Percentiles rank a stretch among this genome's conserved stretches.
These are phyloP conservation scores for Yarrowia keelungensis DNA, from an alignment of 805 yeast species.

Conservation along the genomic window DNA sequence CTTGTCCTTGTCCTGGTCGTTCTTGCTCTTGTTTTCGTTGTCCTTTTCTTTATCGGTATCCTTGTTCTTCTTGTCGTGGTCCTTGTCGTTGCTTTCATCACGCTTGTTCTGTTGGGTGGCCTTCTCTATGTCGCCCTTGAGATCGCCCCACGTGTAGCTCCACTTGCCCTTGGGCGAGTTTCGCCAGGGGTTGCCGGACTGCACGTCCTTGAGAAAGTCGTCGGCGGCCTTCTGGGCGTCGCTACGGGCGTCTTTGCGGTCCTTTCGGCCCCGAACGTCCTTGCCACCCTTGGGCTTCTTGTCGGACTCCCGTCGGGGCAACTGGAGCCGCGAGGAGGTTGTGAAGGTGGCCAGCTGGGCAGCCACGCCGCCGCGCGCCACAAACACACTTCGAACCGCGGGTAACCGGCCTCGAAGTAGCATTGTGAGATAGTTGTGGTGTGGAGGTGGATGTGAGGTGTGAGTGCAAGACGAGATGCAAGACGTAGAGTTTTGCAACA, in stretches of 20 bases:
- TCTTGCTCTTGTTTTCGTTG: not conserved
- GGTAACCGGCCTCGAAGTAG: slow-evolving; percentile 37
- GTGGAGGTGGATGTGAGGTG: not conserved
- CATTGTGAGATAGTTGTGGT: slow-evolving; percentile 5
- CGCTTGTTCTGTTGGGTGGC: not conserved
- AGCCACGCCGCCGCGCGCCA: slow-evolving; percentile 13
- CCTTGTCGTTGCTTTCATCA: not conserved
- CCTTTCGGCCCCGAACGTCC: not conserved
- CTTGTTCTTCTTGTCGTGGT: slow-evolving; percentile 2
- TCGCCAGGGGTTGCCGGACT: slow-evolving; percentile 22
- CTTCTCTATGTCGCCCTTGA: slow-evolving; percentile 39
- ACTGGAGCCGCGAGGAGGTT: not conserved
- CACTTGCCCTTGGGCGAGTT: slow-evolving; percentile 29
- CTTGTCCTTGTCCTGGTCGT: slow-evolving; percentile 29
- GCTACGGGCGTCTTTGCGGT: not conserved
- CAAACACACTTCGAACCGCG: slow-evolving; percentile 31
- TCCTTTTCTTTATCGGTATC: slow-evolving; percentile 21
- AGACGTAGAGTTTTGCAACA: no score
- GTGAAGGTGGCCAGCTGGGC: slow-evolving; percentile 6
- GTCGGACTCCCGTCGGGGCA: slow-evolving; percentile 30
- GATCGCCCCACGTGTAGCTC: slow-evolving; percentile 20
- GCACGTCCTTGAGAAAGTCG: slow-evolving; percentile 25
- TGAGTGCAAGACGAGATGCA: no score
- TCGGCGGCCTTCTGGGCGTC: slow-evolving; percentile 12
- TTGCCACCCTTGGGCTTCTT: slow-evolving; percentile 36